These are phyloP conservation scores for Phytophthora kernoviae DNA, from an alignment of 352 stramenopile species.

Conservation along the genomic window DNA sequence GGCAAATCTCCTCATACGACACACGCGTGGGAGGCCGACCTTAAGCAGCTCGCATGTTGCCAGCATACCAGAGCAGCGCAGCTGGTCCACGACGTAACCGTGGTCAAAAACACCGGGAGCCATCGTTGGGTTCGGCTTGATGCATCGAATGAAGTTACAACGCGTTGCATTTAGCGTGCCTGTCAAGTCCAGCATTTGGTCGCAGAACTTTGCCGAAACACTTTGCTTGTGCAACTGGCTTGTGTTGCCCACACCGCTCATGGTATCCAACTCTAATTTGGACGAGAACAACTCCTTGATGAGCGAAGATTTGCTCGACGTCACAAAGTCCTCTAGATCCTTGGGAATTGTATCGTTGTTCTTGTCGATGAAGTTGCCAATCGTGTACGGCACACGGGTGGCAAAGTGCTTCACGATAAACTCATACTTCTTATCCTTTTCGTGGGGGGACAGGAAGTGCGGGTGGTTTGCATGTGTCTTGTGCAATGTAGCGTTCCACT, in stretches of 20 bases:
- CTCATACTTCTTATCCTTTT: conserved; percentile 91
- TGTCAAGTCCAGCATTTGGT: conserved; percentile 88
- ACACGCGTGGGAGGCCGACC: conserved; percentile 90
- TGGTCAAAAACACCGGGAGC: conserved; percentile 83
- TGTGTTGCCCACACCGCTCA: conserved; percentile 42
- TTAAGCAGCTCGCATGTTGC: conserved; percentile 93
- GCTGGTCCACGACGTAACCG: conserved; percentile 88
- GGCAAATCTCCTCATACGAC: conserved; percentile 89
- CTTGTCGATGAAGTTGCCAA: conserved; percentile 96
- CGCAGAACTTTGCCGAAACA: conserved; percentile 85
- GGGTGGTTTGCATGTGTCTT: conserved; percentile 73
- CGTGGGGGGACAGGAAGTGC: conserved; percentile 80
- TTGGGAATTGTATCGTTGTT: conserved; percentile 96
- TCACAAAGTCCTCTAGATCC: conserved; percentile 90
- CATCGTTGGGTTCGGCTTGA: conserved; percentile 92
- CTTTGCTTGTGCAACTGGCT: conserved; percentile 58
- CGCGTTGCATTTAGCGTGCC: conserved; percentile 85
- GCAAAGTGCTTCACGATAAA: conserved; percentile 98
- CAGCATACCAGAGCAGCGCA: conserved; percentile 90
- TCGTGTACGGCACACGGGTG: conserved; percentile 94
- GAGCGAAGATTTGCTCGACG: conserved; percentile 73
- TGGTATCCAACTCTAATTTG: conserved; percentile 58
- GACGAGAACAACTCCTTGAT: conserved; percentile 86
- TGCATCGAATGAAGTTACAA: conserved; percentile 91
- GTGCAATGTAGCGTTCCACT: conserved; percentile 86